These are phyloP conservation scores for Immersiporthe knoxdaviesiana DNA, from an alignment of 2,329 filamentous ascomycete species.

Conservation along the genomic window DNA sequence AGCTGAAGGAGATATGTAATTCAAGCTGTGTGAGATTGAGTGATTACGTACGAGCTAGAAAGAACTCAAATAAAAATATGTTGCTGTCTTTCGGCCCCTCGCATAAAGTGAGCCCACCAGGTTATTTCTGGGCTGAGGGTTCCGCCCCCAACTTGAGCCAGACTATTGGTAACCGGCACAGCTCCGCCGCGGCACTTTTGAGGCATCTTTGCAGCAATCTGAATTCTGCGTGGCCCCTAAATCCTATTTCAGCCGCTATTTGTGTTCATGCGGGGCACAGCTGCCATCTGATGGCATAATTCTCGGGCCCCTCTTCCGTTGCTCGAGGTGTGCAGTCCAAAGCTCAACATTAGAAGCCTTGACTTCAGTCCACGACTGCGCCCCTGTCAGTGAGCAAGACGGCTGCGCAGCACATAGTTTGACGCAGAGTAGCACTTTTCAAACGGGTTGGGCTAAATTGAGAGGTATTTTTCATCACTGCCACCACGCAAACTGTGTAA, in stretches of 20 bases:
- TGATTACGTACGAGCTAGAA: background rate
- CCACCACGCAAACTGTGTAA: background rate
- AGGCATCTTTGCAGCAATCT: background rate
- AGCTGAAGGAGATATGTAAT: background rate
- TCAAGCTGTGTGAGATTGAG: background rate
- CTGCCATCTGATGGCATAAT: background rate
- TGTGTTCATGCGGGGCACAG: background rate
- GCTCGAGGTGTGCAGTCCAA: background rate
- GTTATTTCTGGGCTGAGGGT: background rate
- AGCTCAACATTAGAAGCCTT: background rate
- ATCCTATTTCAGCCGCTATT: constrained; percentile 7
- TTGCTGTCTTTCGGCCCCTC: background rate
- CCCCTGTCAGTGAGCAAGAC: background rate
- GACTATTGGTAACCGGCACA: background rate
- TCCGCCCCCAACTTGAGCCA: constrained; percentile 7
- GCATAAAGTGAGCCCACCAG: background rate
- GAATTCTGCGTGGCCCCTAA: background rate
- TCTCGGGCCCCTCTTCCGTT: background rate
- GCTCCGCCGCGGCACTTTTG: background rate
- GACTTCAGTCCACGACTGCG: background rate
- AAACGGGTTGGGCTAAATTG: background rate
- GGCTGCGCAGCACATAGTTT: background rate
- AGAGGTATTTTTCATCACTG: background rate
- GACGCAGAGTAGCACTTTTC: background rate
- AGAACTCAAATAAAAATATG: background rate